Conservation (phyloP, 2,329 filamentous ascomycete genomes). For the Calcarisporium arbuscula region DNA sequence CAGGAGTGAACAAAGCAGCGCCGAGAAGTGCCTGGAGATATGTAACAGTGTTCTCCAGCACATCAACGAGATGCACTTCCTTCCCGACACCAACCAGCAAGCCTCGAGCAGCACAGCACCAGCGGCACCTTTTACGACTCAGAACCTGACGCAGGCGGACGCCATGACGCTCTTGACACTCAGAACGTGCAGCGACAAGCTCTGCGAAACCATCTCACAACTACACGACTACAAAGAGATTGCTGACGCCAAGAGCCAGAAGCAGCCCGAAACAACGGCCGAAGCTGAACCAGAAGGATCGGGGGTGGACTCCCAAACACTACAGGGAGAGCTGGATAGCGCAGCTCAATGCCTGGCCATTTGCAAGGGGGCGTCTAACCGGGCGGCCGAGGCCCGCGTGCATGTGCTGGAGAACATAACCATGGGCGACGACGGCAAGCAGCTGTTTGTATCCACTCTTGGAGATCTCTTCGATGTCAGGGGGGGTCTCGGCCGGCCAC, state of each 20-base stretch:
- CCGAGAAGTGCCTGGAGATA: constrained; percentile 9
- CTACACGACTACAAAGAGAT: constrained; percentile 1
- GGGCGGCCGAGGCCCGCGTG: constrained; percentile 9
- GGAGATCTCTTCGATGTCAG: constrained; percentile 14
- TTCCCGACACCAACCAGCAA: neutral
- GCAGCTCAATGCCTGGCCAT: constrained; percentile 6
- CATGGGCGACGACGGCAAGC: constrained; percentile 9
- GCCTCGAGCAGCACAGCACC: neutral
- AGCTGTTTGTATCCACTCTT: constrained; percentile 13
- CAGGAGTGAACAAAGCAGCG: constrained; percentile 8
- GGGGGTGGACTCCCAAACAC: neutral
- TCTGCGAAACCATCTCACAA: neutral
- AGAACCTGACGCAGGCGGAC: constrained; percentile 1
- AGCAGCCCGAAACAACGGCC: neutral
- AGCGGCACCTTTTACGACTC: neutral
- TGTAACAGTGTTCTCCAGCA: constrained; percentile 1
- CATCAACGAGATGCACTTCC: neutral
- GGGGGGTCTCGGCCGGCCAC: neutral
- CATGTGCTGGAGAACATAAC: constrained; percentile 14
- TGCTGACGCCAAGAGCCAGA: neutral
- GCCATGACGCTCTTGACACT: constrained; percentile 3
- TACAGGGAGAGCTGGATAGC: constrained; percentile 4
- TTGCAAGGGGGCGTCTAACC: constrained; percentile 5
- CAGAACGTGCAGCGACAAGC: constrained; percentile 4
- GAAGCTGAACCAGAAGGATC: neutral